Evolutionary conservation across 768 basidiomycete species (phyloP).

Genomic region (Mycena pura): DNA sequence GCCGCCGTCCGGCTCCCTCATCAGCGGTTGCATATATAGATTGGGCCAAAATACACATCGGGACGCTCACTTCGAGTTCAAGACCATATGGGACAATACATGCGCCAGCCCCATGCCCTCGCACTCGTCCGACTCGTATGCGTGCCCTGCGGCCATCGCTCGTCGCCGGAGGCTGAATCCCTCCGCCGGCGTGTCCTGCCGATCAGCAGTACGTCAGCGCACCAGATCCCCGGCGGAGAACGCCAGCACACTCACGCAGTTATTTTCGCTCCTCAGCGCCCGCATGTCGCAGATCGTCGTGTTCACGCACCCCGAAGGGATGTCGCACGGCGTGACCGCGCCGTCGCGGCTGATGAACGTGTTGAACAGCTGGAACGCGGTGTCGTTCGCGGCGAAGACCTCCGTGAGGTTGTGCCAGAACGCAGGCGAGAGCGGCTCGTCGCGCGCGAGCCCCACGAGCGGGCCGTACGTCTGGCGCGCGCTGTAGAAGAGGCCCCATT

Average conservation of each 20-base stretch:
- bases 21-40: no score
- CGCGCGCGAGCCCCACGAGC: constrained; percentile 12
- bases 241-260: constrained; percentile 26
- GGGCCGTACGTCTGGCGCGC: constrained; percentile 30
- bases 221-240: neutral
- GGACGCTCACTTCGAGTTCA: no score
- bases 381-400: constrained; percentile 37
- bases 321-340: constrained; percentile 30
- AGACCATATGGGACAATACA: no score
- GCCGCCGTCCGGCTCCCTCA: no score
- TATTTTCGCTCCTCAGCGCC: constrained; percentile 36
- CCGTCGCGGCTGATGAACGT: constrained; percentile 35
- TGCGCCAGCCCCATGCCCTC: no score
- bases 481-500: constrained; percentile 12
- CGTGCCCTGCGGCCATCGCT: no score
- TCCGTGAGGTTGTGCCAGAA: constrained; percentile 51
- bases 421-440: constrained; percentile 39
- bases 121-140: no score
- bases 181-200: neutral
- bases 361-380: constrained; percentile 40
- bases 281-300: constrained; percentile 42
- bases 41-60: no score
- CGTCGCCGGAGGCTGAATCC: neutral
- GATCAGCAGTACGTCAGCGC: no score
- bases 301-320: constrained; percentile 33